These are phyloP conservation scores for Strobilomyces confusus DNA, from an alignment of 768 basidiomycete species.

Conservation along the genomic window DNA sequence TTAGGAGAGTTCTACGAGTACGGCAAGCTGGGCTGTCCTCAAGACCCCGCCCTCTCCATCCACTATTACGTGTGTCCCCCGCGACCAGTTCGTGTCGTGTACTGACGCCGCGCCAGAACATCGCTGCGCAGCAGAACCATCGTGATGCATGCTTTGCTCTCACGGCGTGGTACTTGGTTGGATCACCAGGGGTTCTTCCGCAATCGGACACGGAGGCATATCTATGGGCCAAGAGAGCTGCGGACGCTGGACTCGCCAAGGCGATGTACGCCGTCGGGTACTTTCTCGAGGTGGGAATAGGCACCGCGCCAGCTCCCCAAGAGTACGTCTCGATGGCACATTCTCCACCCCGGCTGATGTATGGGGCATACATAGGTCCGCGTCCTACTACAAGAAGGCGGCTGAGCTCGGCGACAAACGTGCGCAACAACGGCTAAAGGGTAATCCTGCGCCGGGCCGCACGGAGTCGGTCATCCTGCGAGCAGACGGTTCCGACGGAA, in stretches of 20 bases:
- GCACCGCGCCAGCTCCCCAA: conserved; percentile 58
- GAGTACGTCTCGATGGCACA: conserved; percentile 48
- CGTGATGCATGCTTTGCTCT: conserved; percentile 97
- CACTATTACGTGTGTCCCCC: conserved; percentile 91
- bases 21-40: conserved; percentile 97
- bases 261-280: conserved; percentile 99
- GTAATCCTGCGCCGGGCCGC: conserved; percentile 55
- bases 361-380: conserved; percentile 45
- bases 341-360: conserved; percentile 1
- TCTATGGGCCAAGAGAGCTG: conserved; percentile 95
- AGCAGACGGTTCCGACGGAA: conserved; percentile 44
- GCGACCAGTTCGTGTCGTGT: conserved; percentile 1
- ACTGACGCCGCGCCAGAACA: conserved; percentile 59
- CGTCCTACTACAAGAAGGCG: conserved; percentile 82
- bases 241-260: conserved; percentile 86
- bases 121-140: conserved; percentile 96
- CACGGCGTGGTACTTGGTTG: conserved; percentile 99
- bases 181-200: conserved; percentile 94
- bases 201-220: conserved; percentile 99
- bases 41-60: conserved; percentile 94
- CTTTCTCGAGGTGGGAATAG: conserved; percentile 94
- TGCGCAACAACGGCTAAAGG: conserved; percentile 76
- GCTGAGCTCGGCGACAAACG: conserved; percentile 93
- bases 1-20: conserved; percentile 99
- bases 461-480: conserved; percentile 61